Evolutionary conservation across 495 filamentous ascomycete genomes (phyloP).

Genomic region (Darksidea phi): DNA sequence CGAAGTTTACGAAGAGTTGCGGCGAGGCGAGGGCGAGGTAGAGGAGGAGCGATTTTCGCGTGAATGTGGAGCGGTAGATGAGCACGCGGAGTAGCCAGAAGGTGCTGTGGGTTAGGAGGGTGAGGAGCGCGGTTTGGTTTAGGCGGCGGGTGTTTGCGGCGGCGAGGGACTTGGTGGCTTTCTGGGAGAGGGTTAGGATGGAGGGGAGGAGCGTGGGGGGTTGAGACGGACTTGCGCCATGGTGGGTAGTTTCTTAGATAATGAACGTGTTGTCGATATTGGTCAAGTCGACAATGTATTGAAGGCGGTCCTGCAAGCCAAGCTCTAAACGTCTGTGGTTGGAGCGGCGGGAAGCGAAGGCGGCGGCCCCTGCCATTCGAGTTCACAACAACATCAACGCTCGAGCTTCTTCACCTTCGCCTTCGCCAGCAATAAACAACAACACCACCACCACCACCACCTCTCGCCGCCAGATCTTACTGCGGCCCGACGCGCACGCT

Average conservation of each 20-base stretch:
- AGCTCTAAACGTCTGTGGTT: not conserved
- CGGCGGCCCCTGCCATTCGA: no score
- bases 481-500: not conserved
- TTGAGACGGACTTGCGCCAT: constrained; percentile 30
- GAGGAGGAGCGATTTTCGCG: constrained; percentile 58
- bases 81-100: constrained; percentile 70
- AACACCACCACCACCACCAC: not conserved
- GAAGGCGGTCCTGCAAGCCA: not conserved
- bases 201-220: not conserved
- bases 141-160: constrained; percentile 72
- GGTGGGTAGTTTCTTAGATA: not conserved
- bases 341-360: not conserved
- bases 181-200: constrained; percentile 52
- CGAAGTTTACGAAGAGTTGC: constrained; percentile 72
- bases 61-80: constrained; percentile 56
- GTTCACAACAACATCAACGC: no score
- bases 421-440: not conserved
- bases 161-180: constrained; percentile 90
- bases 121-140: constrained; percentile 74
- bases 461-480: not conserved
- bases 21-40: constrained; percentile 75
- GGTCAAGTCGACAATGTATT: no score
- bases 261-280: no score
- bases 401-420: no score
- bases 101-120: constrained; percentile 64